Evolutionary conservation across 768 basidiomycete genomes (phyloP).

Genomic region (Amanita muscaria): DNA sequence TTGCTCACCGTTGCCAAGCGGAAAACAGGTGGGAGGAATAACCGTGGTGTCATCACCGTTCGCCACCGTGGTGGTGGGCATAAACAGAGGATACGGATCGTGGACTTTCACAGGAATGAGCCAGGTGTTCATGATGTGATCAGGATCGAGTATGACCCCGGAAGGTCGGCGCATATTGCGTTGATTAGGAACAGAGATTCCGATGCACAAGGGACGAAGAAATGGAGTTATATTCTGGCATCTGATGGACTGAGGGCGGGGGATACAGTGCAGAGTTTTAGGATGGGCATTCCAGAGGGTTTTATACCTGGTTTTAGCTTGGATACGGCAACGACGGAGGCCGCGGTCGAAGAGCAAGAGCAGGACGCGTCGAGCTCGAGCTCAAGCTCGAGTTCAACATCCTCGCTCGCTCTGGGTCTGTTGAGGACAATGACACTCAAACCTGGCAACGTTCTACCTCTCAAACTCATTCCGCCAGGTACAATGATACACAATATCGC

Average conservation of each 20-base stretch:
- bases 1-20: constrained; percentile 75
- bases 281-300: constrained; percentile 71
- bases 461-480: constrained; percentile 86
- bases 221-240: constrained; percentile 90
- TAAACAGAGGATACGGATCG: constrained; percentile 69
- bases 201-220: constrained; percentile 40
- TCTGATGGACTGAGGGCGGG: constrained; percentile 86
- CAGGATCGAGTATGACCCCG: constrained; percentile 95
- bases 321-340: constrained; percentile 17
- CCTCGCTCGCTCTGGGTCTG: constrained; percentile 72
- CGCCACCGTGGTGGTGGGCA: constrained; percentile 90
- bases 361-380: no score
- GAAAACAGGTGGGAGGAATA: constrained; percentile 80
- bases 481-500: constrained; percentile 85
- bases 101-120: constrained; percentile 80
- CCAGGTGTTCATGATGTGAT: constrained; percentile 83
- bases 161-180: constrained; percentile 90
- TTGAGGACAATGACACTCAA: constrained; percentile 78
- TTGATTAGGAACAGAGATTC: constrained; percentile 61
- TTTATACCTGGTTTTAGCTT: constrained; percentile 52
- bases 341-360: constrained; percentile 10
- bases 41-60: constrained; percentile 77
- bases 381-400: constrained; percentile 18
- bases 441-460: constrained; percentile 87
- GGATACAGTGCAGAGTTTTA: constrained; percentile 79